Conservation (phyloP, 345 rosid genomes). For the Populus tremula region DNA sequence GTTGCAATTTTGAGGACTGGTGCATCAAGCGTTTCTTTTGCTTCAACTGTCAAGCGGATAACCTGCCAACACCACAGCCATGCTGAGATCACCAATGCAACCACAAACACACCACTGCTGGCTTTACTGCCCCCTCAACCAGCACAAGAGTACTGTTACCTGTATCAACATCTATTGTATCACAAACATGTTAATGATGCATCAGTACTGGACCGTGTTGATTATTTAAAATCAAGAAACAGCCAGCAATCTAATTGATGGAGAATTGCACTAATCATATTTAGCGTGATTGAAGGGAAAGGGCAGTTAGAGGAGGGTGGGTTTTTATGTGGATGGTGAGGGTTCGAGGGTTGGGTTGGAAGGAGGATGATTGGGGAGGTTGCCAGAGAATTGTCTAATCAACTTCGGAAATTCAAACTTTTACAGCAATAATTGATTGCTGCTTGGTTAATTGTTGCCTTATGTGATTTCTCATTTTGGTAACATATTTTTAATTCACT, state of each 20-base stretch:
- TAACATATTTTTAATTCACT: constrained; percentile 1
- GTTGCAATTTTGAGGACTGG: neutral
- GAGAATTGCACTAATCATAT: neutral
- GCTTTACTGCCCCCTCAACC: neutral
- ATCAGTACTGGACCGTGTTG: too few species aligned
- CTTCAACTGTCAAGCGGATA: neutral
- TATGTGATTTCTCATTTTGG: neutral
- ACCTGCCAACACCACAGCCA: neutral
- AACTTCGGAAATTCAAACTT: neutral
- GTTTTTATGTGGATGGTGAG: neutral
- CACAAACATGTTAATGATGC: too few species aligned
- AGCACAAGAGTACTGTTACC: neutral
- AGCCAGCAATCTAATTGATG: neutral
- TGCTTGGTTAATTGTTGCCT: neutral
- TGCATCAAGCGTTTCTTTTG: neutral
- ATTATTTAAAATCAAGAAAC: neutral
- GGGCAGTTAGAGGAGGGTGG: neutral
- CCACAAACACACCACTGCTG: neutral
- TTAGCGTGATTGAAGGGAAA: neutral
- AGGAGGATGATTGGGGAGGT: neutral
- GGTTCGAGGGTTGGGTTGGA: neutral
- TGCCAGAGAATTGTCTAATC: neutral
- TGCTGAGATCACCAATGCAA: neutral
- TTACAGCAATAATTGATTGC: neutral
- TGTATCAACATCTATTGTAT: neutral